Percentiles rank a stretch among this genome's conserved stretches.
Evolutionary conservation across 768 basidiomycete species (phyloP).

Genomic region (Leccinum subtestaceum): DNA sequence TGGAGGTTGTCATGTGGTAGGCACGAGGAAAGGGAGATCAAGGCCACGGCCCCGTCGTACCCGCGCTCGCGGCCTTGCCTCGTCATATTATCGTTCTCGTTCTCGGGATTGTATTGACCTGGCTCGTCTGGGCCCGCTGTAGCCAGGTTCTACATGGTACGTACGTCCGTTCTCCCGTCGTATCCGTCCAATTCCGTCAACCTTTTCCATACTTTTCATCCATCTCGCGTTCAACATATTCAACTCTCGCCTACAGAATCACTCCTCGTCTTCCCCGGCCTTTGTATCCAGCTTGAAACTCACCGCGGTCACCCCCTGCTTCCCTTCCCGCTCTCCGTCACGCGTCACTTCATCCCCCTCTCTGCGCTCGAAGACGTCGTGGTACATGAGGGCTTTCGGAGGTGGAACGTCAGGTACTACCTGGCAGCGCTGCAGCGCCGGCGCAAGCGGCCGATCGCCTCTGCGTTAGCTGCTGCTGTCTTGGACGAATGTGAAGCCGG

Average conservation of each 20-base stretch:
- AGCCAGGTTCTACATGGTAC: background rate
- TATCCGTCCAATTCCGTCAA: no score
- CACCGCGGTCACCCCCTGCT: background rate
- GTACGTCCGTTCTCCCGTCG: background rate
- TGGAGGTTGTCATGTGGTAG: background rate
- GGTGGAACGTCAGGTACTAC: background rate
- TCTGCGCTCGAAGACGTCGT: background rate
- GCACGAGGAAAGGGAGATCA: background rate
- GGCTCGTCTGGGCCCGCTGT: background rate
- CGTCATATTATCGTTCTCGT: background rate
- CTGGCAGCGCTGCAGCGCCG: background rate
- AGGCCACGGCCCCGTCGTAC: background rate
- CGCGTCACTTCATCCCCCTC: background rate
- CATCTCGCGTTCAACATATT: background rate
- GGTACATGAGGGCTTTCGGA: background rate
- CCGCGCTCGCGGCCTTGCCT: background rate
- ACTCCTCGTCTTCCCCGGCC: background rate
- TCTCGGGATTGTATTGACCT: background rate
- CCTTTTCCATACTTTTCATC: no score
- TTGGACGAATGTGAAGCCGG: background rate
- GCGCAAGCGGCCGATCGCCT: background rate
- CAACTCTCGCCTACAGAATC: background rate
- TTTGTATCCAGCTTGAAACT: background rate
- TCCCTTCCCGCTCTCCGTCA: background rate
- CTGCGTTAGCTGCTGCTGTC: background rate